Evolutionary conservation across 108 stramenopile species (phyloP).

Genomic region (Fistulifera pelliculosa): DNA sequence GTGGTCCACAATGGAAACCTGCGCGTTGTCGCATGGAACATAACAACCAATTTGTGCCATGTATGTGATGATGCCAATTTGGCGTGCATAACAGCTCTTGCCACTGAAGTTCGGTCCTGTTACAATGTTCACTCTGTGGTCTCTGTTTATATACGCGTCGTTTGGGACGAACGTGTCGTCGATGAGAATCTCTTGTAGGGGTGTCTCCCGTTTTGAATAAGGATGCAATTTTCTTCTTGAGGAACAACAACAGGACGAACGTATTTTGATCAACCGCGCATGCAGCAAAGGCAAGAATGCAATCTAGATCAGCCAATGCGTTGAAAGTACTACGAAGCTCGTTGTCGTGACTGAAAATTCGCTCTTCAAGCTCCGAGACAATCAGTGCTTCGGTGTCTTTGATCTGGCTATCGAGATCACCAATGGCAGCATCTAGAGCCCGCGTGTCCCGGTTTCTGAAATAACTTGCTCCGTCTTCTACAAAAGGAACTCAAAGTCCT

Average conservation of each 20-base stretch:
- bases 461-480: constrained; percentile 65
- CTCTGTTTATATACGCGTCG: constrained; percentile 57
- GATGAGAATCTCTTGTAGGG: constrained; percentile 92
- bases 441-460: constrained; percentile 81
- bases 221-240: constrained; percentile 25
- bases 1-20: constrained; percentile 80
- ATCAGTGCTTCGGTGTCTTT: constrained; percentile 83
- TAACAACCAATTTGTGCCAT: constrained; percentile 91
- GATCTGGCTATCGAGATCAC: constrained; percentile 86
- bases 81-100: constrained; percentile 89
- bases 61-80: constrained; percentile 82
- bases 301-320: constrained; percentile 82
- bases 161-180: constrained; percentile 87
- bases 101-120: constrained; percentile 94
- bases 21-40: constrained; percentile 78
- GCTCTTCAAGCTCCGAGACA: constrained; percentile 87
- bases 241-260: constrained; percentile 57
- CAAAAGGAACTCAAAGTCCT: constrained; percentile 73
- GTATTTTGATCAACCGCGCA: constrained; percentile 82
- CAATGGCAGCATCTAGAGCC: constrained; percentile 81
- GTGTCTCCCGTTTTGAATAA: constrained; percentile 88
- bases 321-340: constrained; percentile 74
- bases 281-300: constrained; percentile 74
- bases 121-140: constrained; percentile 64
- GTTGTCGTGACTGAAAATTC: constrained; percentile 72